phyloP scores from a whole-genome alignment of 768 basidiomycete genomes.

The Panaeolus cyanescens region DNA sequence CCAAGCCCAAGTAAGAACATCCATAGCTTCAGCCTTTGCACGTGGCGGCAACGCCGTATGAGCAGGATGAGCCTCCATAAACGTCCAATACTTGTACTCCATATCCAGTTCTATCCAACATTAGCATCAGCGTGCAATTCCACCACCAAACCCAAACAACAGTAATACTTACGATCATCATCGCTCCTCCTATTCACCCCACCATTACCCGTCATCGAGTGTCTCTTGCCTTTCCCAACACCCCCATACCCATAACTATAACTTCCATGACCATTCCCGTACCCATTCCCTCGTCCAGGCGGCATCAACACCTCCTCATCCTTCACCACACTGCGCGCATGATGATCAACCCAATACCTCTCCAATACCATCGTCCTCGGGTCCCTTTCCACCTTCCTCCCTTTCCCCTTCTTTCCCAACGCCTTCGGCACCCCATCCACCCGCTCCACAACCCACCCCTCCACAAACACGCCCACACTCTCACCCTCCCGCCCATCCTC shows the following conservation, averaged over 20 bases:
- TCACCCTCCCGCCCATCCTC: conserved; percentile 17
- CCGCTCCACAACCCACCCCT: conserved; percentile 63
- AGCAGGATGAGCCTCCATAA: conserved; percentile 77
- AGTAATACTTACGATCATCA: conserved; percentile 55
- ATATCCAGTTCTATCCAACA: conserved; percentile 63
- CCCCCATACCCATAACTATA: conserved; percentile 15
- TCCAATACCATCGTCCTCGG: conserved; percentile 34
- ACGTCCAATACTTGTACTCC: conserved; percentile 83
- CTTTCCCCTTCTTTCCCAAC: background rate
- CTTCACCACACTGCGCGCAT: conserved; percentile 44
- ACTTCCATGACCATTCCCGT: conserved; percentile 12
- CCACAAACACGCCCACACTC: conserved; percentile 38
- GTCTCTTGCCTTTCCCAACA: conserved; percentile 26
- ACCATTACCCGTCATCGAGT: background rate
- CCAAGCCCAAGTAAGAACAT: conserved; percentile 80
- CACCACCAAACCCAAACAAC: no score
- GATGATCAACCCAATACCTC: conserved; percentile 70
- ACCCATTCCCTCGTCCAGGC: conserved; percentile 32
- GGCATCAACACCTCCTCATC: conserved; percentile 9
- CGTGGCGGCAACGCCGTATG: conserved; percentile 59
- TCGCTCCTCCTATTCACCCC: conserved; percentile 21
- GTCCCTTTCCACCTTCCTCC: conserved; percentile 22
- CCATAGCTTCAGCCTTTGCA: conserved; percentile 69
- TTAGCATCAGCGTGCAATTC: no score
- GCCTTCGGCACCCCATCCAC: conserved; percentile 4